A percentile compares a stretch with the other conserved stretches of the same genome.
These are phyloP conservation scores for Sclerospora graminicola DNA, from an alignment of 352 stramenopile genomes.

Conservation along the genomic window DNA sequence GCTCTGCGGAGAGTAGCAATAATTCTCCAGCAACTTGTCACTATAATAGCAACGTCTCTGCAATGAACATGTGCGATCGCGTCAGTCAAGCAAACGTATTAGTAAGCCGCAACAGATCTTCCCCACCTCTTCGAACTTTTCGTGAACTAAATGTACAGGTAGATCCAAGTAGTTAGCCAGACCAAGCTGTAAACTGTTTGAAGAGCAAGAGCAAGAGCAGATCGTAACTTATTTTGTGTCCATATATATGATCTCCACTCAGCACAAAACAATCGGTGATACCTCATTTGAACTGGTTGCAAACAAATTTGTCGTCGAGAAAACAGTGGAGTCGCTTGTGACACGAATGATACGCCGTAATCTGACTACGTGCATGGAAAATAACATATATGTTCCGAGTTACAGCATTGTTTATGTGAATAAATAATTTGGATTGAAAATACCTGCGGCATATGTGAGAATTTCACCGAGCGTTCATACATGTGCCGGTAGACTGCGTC, in stretches of 20 bases:
- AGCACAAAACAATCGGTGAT: not conserved
- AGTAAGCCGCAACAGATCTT: not conserved
- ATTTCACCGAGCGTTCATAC: constrained; percentile 65
- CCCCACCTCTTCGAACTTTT: constrained; percentile 64
- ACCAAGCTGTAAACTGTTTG: constrained; percentile 55
- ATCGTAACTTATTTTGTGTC: constrained; percentile 1
- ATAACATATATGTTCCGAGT: not conserved
- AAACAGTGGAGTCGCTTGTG: constrained; percentile 40
- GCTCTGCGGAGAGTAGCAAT: constrained; percentile 76
- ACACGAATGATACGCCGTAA: constrained; percentile 68
- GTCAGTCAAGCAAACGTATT: not conserved
- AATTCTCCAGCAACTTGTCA: constrained; percentile 74
- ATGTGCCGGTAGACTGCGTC: constrained; percentile 76
- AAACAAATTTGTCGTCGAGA: constrained; percentile 53
- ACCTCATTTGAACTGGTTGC: constrained; percentile 76
- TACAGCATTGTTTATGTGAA: not conserved
- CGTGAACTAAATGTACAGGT: constrained; percentile 55
- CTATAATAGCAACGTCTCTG: constrained; percentile 75
- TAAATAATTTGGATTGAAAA: not conserved
- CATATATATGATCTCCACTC: not conserved
- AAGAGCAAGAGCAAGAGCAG: constrained; percentile 1
- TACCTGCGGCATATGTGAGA: constrained; percentile 70
- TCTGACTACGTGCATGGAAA: constrained; percentile 41
- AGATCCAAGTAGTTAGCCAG: constrained; percentile 60
- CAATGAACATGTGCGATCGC: not conserved